Conservation (phyloP, 2,329 filamentous ascomycete genomes). For the Penicillium sp. region DNA sequence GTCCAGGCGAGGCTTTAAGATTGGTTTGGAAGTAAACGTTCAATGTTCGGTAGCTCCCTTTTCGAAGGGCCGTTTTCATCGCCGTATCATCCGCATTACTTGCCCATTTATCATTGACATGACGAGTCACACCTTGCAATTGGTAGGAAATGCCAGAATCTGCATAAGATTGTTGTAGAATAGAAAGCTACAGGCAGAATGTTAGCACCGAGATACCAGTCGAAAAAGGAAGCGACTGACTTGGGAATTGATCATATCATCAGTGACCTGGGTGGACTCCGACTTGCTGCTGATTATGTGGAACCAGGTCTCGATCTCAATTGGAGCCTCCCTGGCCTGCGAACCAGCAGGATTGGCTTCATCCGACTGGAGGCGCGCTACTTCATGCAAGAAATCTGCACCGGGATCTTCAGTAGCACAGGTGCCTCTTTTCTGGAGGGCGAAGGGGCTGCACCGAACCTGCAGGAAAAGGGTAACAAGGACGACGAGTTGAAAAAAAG, state of each 20-base stretch:
- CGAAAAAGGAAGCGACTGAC: constrained; percentile 19
- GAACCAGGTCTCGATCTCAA: constrained; percentile 42
- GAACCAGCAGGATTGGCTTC: constrained; percentile 11
- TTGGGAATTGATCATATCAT: constrained; percentile 35
- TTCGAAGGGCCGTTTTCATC: constrained; percentile 54
- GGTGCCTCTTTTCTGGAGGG: constrained; percentile 20
- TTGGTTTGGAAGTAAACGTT: constrained; percentile 62
- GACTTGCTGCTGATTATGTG: constrained; percentile 40
- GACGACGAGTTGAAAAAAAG: constrained; percentile 16
- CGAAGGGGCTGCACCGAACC: constrained; percentile 16
- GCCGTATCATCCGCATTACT: constrained; percentile 45
- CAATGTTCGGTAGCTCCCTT: constrained; percentile 52
- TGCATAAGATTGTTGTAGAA: constrained; percentile 47
- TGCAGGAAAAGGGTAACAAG: constrained; percentile 17
- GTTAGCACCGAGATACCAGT: constrained; percentile 3
- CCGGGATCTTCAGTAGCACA: constrained; percentile 33
- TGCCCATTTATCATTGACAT: constrained; percentile 55
- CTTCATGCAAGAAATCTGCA: constrained; percentile 22
- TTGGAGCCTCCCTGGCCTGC: constrained; percentile 24
- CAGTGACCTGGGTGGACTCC: constrained; percentile 25
- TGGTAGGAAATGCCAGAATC: constrained; percentile 49
- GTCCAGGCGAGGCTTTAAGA: constrained; percentile 34
- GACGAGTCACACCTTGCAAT: constrained; percentile 49
- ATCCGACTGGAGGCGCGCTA: constrained; percentile 22
- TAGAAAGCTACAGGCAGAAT: constrained; percentile 24